phyloP scores from a whole-genome alignment of 2,329 filamentous ascomycete species.

The Rutstroemia sp. region DNA sequence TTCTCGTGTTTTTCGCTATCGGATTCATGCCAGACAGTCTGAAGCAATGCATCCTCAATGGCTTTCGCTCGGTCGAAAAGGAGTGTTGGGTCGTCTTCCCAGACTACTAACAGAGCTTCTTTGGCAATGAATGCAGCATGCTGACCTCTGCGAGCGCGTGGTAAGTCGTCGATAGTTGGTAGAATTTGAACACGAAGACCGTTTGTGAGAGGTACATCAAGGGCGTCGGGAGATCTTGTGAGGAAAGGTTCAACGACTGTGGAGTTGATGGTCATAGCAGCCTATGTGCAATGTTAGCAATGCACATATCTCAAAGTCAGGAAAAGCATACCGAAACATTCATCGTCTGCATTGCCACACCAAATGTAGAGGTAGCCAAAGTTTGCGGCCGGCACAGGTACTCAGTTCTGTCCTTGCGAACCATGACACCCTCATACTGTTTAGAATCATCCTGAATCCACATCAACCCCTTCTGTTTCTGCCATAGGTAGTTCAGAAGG shows the following conservation, averaged over 20 bases:
- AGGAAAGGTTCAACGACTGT: constrained; percentile 73
- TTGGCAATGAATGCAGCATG: constrained; percentile 72
- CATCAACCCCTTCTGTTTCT: constrained; percentile 67
- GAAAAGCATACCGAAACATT: constrained; percentile 55
- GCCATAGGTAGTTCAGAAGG: constrained; percentile 77
- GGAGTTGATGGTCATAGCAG: constrained; percentile 75
- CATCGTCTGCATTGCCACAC: constrained; percentile 54
- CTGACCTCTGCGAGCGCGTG: constrained; percentile 67
- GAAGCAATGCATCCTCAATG: constrained; percentile 72
- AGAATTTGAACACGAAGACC: constrained; percentile 71
- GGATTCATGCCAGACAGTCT: constrained; percentile 63
- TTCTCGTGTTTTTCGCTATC: constrained; percentile 49
- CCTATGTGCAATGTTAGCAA: constrained; percentile 36
- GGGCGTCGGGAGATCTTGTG: constrained; percentile 62
- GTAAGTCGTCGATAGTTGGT: constrained; percentile 62
- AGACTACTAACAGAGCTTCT: constrained; percentile 66
- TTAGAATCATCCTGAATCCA: constrained; percentile 67
- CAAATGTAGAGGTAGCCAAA: constrained; percentile 55
- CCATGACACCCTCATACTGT: constrained; percentile 62
- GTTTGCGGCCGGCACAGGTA: constrained; percentile 68
- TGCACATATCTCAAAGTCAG: not conserved
- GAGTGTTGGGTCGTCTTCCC: constrained; percentile 73
- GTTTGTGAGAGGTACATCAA: constrained; percentile 70
- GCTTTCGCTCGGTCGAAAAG: constrained; percentile 61
- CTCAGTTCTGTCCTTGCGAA: constrained; percentile 58